Evolutionary conservation across 495 filamentous ascomycete species (phyloP).

Genomic region (Geopyxis carbonaria): DNA sequence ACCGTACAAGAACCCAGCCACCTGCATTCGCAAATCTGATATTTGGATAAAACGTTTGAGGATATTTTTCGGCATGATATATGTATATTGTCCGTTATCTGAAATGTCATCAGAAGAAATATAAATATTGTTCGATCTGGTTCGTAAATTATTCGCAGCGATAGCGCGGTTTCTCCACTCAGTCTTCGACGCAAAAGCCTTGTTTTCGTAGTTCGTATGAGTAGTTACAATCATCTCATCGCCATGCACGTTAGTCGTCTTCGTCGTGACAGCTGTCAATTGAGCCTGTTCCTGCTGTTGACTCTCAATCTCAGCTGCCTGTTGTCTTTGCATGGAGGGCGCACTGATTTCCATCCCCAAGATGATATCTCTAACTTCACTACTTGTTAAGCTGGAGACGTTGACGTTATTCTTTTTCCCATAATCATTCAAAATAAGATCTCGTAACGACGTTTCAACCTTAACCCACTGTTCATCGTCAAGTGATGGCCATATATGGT

Average conservation of each 20-base stretch:
- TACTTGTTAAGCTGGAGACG: slow-evolving; percentile 85
- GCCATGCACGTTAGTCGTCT: slow-evolving; percentile 93
- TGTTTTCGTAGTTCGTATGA: slow-evolving; percentile 90
- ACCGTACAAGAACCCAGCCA: slow-evolving; percentile 90
- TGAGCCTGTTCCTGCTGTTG: slow-evolving; percentile 94
- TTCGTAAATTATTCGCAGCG: slow-evolving; percentile 88
- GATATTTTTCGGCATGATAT: slow-evolving; percentile 98
- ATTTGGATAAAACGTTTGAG: slow-evolving; percentile 98
- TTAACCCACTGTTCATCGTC: slow-evolving; percentile 98
- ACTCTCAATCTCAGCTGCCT: slow-evolving; percentile 97
- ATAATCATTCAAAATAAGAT: slow-evolving; percentile 95
- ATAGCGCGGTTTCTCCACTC: slow-evolving; percentile 97
- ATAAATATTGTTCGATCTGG: slow-evolving; percentile 93
- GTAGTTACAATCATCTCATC: slow-evolving; percentile 98
- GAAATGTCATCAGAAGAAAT: slow-evolving; percentile 83
- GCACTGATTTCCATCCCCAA: slow-evolving; percentile 99
- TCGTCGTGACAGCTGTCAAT: slow-evolving; percentile 91
- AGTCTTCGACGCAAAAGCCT: slow-evolving; percentile 94
- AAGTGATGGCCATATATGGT: slow-evolving; percentile 95
- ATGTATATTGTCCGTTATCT: slow-evolving; percentile 65
- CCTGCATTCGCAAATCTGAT: slow-evolving; percentile 89
- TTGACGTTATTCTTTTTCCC: slow-evolving; percentile 99
- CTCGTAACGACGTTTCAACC: slow-evolving; percentile 87
- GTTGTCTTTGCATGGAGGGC: slow-evolving; percentile 94
- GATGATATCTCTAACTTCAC: slow-evolving; percentile 96